Evolutionary conservation across 164 flowering plant species (phyloP), one percentile per base, ranked within the genome.

Genomic region (Sedum album): DNA sequence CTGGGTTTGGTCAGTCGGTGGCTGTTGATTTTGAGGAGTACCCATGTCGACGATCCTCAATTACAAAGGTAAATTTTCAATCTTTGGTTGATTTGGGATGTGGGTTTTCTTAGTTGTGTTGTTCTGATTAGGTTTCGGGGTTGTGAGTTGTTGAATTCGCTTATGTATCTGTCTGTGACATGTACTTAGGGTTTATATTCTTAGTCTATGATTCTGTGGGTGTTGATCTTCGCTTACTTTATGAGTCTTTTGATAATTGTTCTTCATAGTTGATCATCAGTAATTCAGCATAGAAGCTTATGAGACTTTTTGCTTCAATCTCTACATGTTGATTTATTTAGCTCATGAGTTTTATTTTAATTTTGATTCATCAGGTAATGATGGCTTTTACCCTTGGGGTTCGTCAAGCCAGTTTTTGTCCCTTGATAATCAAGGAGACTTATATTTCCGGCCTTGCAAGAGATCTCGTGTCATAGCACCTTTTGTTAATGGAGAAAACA

Each of bases 401-500:
- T 66, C 73, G 73, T 63, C 76, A 15, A 74, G 73, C 63, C 69
- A 68, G 57, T 67, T 72, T 36, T 71, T 68, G 15, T 74, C 84
- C 3, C 57, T 77, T 44, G 75, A 71, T 35, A 73, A 78, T 73
- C 70, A 75, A 70, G 75, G 74, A 69, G 91, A 82, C 76, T 72
- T 76, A 14, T 87, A 79, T 66, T 73, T 66, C 78, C 86, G 80
- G 25, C 66, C 62, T 14, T 57, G 78, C 65, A 87, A 87, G 76
- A 78, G 86, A 36, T 74, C 81, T 66, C 88, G 87, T n/a, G 69
- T 81, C 26, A 74, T 72, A 68, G 75, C 78, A 13, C 85, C 87
- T 6, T 78, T 72, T 69, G 66, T 62, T 28, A 69, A 78, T 31
- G 53, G 73, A 28, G 79, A 67, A 28, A 53, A 51, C 17, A 33